Conservation (phyloP, 352 stramenopile species). For the Blastocystis sp. region DNA sequence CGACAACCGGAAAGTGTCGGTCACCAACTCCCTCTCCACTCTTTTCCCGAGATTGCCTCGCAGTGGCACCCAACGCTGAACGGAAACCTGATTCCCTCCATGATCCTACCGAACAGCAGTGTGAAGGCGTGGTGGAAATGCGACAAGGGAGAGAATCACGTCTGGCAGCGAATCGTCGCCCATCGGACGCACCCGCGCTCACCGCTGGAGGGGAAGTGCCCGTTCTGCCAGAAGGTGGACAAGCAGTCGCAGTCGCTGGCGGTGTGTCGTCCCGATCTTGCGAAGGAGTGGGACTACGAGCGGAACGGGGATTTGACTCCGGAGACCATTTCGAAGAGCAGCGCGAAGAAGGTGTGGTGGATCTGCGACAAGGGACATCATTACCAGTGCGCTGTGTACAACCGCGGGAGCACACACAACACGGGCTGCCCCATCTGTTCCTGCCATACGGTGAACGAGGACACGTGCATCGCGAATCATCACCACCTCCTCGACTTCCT, state of each 20-base stretch:
- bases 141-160: slow-evolving; percentile 48
- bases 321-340: slow-evolving; percentile 17
- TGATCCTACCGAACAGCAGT: slow-evolving; percentile 1
- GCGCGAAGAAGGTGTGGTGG: slow-evolving; percentile 44
- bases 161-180: slow-evolving; percentile 19
- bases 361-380: slow-evolving; percentile 48
- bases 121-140: slow-evolving; percentile 64
- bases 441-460: background rate
- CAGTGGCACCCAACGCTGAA: slow-evolving; percentile 66
- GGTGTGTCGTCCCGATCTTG: slow-evolving; percentile 34
- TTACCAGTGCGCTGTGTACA: slow-evolving; percentile 62
- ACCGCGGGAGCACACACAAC: slow-evolving; percentile 59
- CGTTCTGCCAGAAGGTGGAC: slow-evolving; percentile 44
- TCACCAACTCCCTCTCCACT: slow-evolving; percentile 48
- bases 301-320: slow-evolving; percentile 39
- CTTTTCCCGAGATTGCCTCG: slow-evolving; percentile 58
- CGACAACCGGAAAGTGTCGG: slow-evolving; percentile 42
- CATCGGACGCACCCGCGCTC: slow-evolving; percentile 35
- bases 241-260: slow-evolving; percentile 7
- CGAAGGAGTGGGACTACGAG: slow-evolving; percentile 52
- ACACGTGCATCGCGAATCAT: slow-evolving; percentile 4
- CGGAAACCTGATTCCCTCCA: slow-evolving; percentile 7
- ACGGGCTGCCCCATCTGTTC: slow-evolving; percentile 47
- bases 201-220: slow-evolving; percentile 44
- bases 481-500: slow-evolving; percentile 4